Evolutionary conservation across 2,329 filamentous ascomycete species (phyloP).

Genomic region (Trichoderma sp.): DNA sequence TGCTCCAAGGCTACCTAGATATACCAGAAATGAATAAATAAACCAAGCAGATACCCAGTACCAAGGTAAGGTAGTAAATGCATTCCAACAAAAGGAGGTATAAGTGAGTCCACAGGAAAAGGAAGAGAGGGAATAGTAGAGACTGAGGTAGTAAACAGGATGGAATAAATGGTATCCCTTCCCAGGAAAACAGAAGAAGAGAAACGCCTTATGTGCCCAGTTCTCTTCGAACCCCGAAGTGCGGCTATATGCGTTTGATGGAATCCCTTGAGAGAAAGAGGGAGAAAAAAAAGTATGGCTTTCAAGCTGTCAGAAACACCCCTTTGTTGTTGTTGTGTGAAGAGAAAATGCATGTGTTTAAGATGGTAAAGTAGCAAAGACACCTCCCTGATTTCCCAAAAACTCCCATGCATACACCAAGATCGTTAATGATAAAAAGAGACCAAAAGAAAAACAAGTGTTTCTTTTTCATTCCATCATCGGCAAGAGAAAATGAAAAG

Average conservation of each 20-base stretch:
- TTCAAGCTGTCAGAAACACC: conserved; percentile 4
- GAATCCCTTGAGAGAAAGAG: conserved; percentile 1
- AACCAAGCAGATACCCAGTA: not conserved
- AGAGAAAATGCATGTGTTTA: no score
- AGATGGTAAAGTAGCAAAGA: no score
- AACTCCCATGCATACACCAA: conserved; percentile 29
- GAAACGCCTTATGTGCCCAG: conserved; percentile 23
- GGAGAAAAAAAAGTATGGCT: not conserved
- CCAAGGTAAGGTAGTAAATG: not conserved
- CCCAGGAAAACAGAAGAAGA: conserved; percentile 1
- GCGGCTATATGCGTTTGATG: conserved; percentile 23
- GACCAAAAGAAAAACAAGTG: not conserved
- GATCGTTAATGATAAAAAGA: conserved; percentile 18
- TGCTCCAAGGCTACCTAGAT: no score
- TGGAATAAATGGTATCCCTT: not conserved
- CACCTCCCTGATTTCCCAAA: conserved; percentile 12
- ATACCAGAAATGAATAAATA: not conserved
- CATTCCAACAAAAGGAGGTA: conserved; percentile 17
- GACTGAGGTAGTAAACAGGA: not conserved
- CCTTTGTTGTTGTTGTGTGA: conserved; percentile 3
- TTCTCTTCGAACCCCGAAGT: not conserved
- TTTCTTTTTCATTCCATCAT: conserved; percentile 27
- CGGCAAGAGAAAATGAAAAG: conserved; percentile 13
- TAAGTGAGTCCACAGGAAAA: conserved; percentile 7
- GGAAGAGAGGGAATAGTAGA: not conserved